These are phyloP conservation scores for Bauhinia variegata DNA, from an alignment of 306 rosid genomes.

Conservation along the genomic window DNA sequence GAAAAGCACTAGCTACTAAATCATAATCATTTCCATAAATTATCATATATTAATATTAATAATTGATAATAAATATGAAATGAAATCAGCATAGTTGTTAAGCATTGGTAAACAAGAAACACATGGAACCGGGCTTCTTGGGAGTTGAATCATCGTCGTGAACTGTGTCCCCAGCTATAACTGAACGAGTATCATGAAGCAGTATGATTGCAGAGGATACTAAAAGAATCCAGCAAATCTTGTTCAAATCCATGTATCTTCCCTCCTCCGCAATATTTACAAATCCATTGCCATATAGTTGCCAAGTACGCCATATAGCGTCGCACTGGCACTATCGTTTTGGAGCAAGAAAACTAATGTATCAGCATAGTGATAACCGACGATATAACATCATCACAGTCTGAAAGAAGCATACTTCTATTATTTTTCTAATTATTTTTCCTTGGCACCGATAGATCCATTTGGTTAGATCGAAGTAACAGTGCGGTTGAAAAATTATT, in stretches of 20 bases:
- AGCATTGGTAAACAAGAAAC: conserved; percentile 35
- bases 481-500: no score
- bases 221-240: conserved; percentile 37
- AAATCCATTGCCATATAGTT: conserved; percentile 42
- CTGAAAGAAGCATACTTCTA: no score
- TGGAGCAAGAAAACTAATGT: no score
- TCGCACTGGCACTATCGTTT: no score
- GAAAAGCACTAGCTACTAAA: not conserved
- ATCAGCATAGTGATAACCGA: no score
- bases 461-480: not conserved
- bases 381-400: no score
- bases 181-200: conserved; percentile 44
- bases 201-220: conserved; percentile 43
- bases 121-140: conserved; percentile 92
- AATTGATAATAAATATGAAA: not conserved
- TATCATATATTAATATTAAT: not conserved
- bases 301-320: no score
- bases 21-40: not conserved
- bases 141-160: conserved; percentile 80
- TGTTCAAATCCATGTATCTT: conserved; percentile 60
- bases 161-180: conserved; percentile 72
- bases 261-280: conserved; percentile 36
- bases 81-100: conserved; percentile 25
- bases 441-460: no score
- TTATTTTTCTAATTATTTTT: no score